Percentiles rank a stretch among this genome's conserved stretches.
These are phyloP conservation scores for Aspergillus tanneri DNA, from an alignment of 2,329 filamentous ascomycete species.

Conservation along the genomic window DNA sequence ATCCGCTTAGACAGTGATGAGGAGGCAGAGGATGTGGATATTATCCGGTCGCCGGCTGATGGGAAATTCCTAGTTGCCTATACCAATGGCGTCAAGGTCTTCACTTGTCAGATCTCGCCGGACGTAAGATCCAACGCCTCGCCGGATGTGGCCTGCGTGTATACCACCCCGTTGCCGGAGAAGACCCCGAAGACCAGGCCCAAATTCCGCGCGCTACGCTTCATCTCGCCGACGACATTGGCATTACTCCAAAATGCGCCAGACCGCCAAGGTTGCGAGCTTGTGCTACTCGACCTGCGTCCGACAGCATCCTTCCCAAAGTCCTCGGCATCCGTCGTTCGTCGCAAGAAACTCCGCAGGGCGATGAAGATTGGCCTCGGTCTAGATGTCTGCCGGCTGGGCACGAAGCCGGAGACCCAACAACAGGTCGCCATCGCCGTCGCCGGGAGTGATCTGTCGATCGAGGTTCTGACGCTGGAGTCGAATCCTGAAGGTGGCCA, in stretches of 20 bases:
- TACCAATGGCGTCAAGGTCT: constrained; percentile 74
- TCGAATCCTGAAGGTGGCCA: constrained; percentile 51
- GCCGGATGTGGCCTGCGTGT: constrained; percentile 37
- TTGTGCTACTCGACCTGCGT: constrained; percentile 48
- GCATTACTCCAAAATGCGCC: constrained; percentile 58
- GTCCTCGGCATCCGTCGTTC: constrained; percentile 46
- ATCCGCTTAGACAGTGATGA: constrained; percentile 52
- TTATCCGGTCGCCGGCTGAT: constrained; percentile 32
- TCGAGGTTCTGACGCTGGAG: constrained; percentile 75
- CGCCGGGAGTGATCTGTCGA: constrained; percentile 74
- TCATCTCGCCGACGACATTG: constrained; percentile 54
- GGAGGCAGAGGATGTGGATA: constrained; percentile 53
- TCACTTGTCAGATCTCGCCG: constrained; percentile 60
- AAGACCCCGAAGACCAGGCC: constrained; percentile 38
- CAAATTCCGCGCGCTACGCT: constrained; percentile 58
- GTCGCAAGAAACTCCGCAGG: constrained; percentile 61
- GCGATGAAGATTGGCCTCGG: constrained; percentile 72
- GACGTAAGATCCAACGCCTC: constrained; percentile 46
- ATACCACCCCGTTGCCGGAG: constrained; percentile 43
- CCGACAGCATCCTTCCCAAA: constrained; percentile 13
- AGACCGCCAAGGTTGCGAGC: constrained; percentile 55
- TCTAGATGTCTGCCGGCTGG: constrained; percentile 72
- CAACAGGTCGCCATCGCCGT: constrained; percentile 79
- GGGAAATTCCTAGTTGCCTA: constrained; percentile 69
- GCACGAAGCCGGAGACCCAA: constrained; percentile 58